These are phyloP conservation scores for Tylopilus rubrobrunneus DNA, from an alignment of 768 basidiomycete species.

Conservation along the genomic window DNA sequence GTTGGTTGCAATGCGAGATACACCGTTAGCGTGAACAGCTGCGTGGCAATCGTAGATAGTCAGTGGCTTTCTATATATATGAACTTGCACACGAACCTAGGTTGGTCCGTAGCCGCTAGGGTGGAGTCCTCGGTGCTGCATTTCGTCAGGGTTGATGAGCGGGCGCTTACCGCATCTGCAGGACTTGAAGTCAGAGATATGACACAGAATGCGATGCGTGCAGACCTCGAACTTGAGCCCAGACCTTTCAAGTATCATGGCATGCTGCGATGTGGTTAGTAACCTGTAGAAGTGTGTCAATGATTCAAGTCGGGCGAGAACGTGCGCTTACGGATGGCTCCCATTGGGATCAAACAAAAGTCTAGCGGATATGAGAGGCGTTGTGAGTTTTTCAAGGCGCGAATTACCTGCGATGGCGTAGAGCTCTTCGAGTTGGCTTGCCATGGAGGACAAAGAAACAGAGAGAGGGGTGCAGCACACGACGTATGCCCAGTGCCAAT, in stretches of 20 bases:
- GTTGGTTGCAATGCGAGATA: slow-evolving; percentile 81
- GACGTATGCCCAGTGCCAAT: no score
- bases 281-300: slow-evolving; percentile 40
- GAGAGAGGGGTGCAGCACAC: no score
- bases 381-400: not conserved
- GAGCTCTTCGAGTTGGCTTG: slow-evolving; percentile 45
- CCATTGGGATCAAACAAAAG: slow-evolving; percentile 87
- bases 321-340: slow-evolving; percentile 58
- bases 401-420: slow-evolving; percentile 74
- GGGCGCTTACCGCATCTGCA: slow-evolving; percentile 37
- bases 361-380: slow-evolving; percentile 40
- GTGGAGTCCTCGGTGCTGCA: slow-evolving; percentile 26
- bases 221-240: slow-evolving; percentile 81
- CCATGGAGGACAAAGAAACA: no score
- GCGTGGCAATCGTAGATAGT: slow-evolving; percentile 80
- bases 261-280: slow-evolving; percentile 80
- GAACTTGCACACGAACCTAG: slow-evolving; percentile 44
- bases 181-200: not conserved
- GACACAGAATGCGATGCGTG: not conserved
- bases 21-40: slow-evolving; percentile 76
- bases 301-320: not conserved
- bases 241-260: slow-evolving; percentile 74
- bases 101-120: slow-evolving; percentile 90
- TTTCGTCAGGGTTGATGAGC: slow-evolving; percentile 20
- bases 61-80: not conserved